Evolutionary conservation across 306 rosid genomes (phyloP).

Genomic region (Sophora flavescens): DNA sequence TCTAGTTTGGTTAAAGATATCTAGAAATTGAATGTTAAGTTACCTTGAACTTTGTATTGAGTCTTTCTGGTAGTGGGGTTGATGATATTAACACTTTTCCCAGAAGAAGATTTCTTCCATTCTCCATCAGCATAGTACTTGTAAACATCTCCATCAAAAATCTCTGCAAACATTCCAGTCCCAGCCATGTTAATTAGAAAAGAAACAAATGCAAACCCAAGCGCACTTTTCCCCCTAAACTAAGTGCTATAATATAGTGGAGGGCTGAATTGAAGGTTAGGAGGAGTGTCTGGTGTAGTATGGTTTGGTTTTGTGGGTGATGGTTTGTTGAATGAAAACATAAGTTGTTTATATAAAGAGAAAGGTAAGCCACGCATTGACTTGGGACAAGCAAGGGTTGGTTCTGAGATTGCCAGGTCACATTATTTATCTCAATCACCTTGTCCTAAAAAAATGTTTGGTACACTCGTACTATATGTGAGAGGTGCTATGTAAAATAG

Average conservation of each 20-base stretch:
- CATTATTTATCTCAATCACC: slow-evolving; percentile 24
- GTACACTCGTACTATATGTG: not conserved
- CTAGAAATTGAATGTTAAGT: not conserved
- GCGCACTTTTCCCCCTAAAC: not conserved
- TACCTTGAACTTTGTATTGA: slow-evolving; percentile 97
- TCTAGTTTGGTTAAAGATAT: not conserved
- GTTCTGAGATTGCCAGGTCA: slow-evolving; percentile 62
- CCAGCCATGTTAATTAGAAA: slow-evolving; percentile 72
- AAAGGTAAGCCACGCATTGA: slow-evolving; percentile 60
- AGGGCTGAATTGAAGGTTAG: slow-evolving; percentile 37
- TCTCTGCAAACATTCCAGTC: slow-evolving; percentile 78
- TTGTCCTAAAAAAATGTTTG: not conserved
- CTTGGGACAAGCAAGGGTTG: slow-evolving; percentile 35
- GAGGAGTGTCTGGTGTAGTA: slow-evolving; percentile 51
- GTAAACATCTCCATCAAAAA: slow-evolving; percentile 80
- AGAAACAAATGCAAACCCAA: not conserved
- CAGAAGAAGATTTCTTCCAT: slow-evolving; percentile 88
- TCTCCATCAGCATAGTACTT: slow-evolving; percentile 87
- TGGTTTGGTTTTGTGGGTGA: slow-evolving; percentile 41
- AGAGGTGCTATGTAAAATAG: not conserved
- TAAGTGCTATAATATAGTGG: slow-evolving; percentile 11
- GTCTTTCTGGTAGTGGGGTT: slow-evolving; percentile 87
- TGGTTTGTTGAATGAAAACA: slow-evolving; percentile 44
- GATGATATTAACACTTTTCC: slow-evolving; percentile 80
- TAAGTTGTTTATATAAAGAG: slow-evolving; percentile 46